phyloP scores from a whole-genome alignment of 2,329 filamentous ascomycete genomes.

The Venturia carpophila region DNA sequence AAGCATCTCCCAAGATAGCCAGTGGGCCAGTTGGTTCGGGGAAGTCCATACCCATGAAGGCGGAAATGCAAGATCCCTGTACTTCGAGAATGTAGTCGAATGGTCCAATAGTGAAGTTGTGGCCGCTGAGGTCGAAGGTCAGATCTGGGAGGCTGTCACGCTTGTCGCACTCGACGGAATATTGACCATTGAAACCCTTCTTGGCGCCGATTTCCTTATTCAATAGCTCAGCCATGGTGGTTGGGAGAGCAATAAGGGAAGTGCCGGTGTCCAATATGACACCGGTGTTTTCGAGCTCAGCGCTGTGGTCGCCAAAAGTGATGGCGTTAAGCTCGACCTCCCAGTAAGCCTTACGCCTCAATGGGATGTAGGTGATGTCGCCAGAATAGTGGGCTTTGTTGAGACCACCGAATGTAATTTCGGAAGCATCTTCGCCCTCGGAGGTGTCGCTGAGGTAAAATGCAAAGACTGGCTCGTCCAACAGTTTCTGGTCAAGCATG shows the following conservation, averaged over 20 bases:
- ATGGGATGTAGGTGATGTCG: constrained; percentile 84
- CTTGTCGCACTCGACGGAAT: constrained; percentile 82
- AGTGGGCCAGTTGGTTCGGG: constrained; percentile 82
- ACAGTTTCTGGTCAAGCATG: constrained; percentile 79
- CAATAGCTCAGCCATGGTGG: constrained; percentile 83
- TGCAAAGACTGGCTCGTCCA: constrained; percentile 89
- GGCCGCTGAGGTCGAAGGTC: constrained; percentile 79
- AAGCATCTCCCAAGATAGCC: constrained; percentile 85
- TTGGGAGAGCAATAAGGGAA: constrained; percentile 91
- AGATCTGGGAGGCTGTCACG: constrained; percentile 80
- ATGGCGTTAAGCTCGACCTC: constrained; percentile 95
- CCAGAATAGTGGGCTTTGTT: constrained; percentile 75
- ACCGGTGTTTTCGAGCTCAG: constrained; percentile 88
- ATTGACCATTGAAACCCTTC: constrained; percentile 96
- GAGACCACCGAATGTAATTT: constrained; percentile 82
- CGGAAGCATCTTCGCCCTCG: constrained; percentile 66
- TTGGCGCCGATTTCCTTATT: constrained; percentile 97
- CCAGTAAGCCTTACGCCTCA: constrained; percentile 99
- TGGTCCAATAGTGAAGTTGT: constrained; percentile 84
- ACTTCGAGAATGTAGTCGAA: constrained; percentile 96
- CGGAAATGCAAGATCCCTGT: constrained; percentile 90
- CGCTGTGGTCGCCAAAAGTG: constrained; percentile 74
- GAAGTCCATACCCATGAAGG: constrained; percentile 89
- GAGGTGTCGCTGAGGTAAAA: constrained; percentile 84
- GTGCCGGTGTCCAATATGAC: constrained; percentile 97